Evolutionary conservation across 2,329 filamentous ascomycete genomes (phyloP).

Genomic region (Phialophora verrucosa): DNA sequence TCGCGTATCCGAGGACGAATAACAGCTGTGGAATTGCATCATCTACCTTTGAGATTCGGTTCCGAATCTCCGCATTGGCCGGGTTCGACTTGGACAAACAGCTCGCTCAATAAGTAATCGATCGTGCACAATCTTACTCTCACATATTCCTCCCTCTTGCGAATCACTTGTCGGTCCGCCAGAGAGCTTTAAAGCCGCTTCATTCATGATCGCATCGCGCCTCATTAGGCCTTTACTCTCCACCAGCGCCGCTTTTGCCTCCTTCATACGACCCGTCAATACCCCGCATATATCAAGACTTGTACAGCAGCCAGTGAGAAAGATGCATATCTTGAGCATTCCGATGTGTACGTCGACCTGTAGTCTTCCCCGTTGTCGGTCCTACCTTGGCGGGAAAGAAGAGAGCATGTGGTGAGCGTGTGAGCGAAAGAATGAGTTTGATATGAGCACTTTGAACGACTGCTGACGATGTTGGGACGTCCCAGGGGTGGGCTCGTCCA

Average conservation of each 20-base stretch:
- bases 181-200: not conserved
- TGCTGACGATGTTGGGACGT: constrained; percentile 1
- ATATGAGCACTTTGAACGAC: constrained; percentile 27
- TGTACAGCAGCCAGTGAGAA: constrained; percentile 28
- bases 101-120: not conserved
- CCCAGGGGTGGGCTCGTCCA: constrained; percentile 46
- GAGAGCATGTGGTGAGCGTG: not conserved
- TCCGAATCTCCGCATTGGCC: constrained; percentile 6
- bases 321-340: constrained; percentile 60
- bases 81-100: not conserved
- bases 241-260: constrained; percentile 26
- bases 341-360: constrained; percentile 56
- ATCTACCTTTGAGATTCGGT: not conserved
- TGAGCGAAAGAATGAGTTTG: not conserved
- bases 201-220: constrained; percentile 34
- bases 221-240: constrained; percentile 33
- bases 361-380: constrained; percentile 4
- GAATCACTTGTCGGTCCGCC: not conserved
- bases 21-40: not conserved
- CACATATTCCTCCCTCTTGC: not conserved
- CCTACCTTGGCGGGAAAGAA: not conserved
- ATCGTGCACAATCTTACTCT: not conserved
- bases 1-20: not conserved
- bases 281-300: constrained; percentile 26
- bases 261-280: constrained; percentile 31